Evolutionary conservation across 2,329 filamentous ascomycete species (phyloP).

Genomic region (Paraphoma sp.): DNA sequence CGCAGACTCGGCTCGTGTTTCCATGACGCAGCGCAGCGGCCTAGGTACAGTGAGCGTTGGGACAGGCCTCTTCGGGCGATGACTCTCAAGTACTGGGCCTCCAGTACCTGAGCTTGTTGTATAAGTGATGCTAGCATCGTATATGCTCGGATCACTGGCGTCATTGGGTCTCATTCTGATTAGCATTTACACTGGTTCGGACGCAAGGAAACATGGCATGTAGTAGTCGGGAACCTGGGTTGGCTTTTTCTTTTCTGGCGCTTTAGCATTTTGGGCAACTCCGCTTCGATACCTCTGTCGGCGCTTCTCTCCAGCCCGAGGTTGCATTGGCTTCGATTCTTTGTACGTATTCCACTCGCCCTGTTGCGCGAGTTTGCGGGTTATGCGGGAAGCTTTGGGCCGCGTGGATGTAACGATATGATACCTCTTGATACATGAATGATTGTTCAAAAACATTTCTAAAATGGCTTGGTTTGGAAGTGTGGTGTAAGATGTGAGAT

Average conservation of each 20-base stretch:
- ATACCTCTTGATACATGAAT: not conserved
- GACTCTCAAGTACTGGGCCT: constrained; percentile 3
- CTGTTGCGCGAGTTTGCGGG: not conserved
- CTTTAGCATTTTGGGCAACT: not conserved
- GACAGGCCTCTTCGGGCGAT: constrained; percentile 42
- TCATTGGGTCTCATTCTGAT: not conserved
- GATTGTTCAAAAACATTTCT: not conserved
- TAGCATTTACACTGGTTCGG: not conserved
- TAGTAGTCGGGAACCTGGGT: not conserved
- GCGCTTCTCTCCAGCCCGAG: not conserved
- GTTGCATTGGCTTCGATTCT: not conserved
- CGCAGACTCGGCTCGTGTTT: constrained; percentile 26
- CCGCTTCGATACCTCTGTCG: not conserved
- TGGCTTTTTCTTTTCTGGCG: not conserved
- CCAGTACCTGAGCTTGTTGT: not conserved
- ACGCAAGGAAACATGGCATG: not conserved
- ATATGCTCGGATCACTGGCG: not conserved
- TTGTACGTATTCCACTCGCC: not conserved
- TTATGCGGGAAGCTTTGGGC: not conserved
- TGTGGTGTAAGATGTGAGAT: no score
- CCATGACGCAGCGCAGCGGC: constrained; percentile 37
- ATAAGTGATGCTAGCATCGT: not conserved
- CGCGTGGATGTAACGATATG: not conserved
- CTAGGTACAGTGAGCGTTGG: constrained; percentile 42
- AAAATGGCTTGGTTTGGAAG: no score